Evolutionary conservation across 2,329 filamentous ascomycete genomes (phyloP).

Genomic region (Colletotrichum godetiae): DNA sequence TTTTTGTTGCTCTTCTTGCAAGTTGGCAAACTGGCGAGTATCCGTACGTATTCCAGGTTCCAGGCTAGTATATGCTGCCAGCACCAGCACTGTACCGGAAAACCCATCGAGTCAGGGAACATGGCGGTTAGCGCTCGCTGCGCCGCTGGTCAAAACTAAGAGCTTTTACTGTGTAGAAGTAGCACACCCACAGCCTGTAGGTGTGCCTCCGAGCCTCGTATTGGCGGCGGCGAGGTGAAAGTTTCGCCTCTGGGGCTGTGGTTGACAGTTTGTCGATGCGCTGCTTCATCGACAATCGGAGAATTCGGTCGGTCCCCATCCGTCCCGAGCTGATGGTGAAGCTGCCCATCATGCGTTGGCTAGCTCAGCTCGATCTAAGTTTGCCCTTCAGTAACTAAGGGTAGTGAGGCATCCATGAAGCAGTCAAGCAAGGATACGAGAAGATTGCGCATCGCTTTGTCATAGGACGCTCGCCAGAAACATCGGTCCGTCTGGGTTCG

Average conservation of each 20-base stretch:
- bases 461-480: background rate
- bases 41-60: background rate
- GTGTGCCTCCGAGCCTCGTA: conserved; percentile 7
- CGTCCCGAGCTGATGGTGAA: background rate
- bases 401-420: background rate
- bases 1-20: conserved; percentile 18
- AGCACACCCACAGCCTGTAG: background rate
- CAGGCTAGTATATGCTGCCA: background rate
- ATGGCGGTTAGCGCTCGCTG: background rate
- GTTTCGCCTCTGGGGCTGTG: background rate
- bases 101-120: background rate
- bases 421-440: background rate
- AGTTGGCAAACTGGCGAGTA: background rate
- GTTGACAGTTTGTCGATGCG: background rate
- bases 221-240: background rate
- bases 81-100: background rate
- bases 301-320: background rate
- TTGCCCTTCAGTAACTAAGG: background rate
- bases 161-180: background rate
- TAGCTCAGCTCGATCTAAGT: background rate
- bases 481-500: conserved; percentile 11
- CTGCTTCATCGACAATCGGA: background rate
- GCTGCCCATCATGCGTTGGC: background rate
- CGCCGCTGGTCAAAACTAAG: background rate
- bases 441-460: conserved; percentile 3